phyloP scores from a whole-genome alignment of 2,329 filamentous ascomycete genomes.

The Fusarium nurragi region DNA sequence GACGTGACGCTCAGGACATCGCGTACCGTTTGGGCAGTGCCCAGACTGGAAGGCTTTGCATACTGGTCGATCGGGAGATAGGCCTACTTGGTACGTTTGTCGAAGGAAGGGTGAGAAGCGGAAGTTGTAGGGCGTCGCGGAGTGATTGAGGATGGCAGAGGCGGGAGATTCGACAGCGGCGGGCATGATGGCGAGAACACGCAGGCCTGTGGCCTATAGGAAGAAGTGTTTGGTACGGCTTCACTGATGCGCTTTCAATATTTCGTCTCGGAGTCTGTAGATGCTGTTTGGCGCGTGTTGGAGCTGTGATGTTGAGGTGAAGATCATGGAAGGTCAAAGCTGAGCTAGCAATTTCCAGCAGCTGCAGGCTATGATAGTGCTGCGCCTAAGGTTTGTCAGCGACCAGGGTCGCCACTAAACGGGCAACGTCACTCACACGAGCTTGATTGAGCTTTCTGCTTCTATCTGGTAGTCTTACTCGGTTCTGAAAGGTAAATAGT shows the following conservation, averaged over 20 bases:
- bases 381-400: slow-evolving; percentile 33
- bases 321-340: slow-evolving; percentile 4
- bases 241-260: neutral
- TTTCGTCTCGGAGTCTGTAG: neutral
- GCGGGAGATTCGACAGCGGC: slow-evolving; percentile 45
- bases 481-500: neutral
- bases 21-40: slow-evolving; percentile 84
- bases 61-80: slow-evolving; percentile 79
- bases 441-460: slow-evolving; percentile 7
- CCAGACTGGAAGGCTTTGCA: slow-evolving; percentile 89
- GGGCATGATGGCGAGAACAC: slow-evolving; percentile 43
- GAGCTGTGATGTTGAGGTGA: slow-evolving; percentile 13
- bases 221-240: neutral
- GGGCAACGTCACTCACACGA: slow-evolving; percentile 14
- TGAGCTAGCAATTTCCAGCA: slow-evolving; percentile 28
- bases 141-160: slow-evolving; percentile 65
- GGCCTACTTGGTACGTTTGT: slow-evolving; percentile 83
- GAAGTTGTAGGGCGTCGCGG: slow-evolving; percentile 72
- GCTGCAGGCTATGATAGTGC: slow-evolving; percentile 20
- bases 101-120: slow-evolving; percentile 87
- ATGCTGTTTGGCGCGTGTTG: neutral
- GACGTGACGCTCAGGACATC: slow-evolving; percentile 85
- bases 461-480: neutral
- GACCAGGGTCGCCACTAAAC: slow-evolving; percentile 11
- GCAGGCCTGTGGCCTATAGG: slow-evolving; percentile 20